Conservation (phyloP, 345 rosid species). For the Salix purpurea region DNA sequence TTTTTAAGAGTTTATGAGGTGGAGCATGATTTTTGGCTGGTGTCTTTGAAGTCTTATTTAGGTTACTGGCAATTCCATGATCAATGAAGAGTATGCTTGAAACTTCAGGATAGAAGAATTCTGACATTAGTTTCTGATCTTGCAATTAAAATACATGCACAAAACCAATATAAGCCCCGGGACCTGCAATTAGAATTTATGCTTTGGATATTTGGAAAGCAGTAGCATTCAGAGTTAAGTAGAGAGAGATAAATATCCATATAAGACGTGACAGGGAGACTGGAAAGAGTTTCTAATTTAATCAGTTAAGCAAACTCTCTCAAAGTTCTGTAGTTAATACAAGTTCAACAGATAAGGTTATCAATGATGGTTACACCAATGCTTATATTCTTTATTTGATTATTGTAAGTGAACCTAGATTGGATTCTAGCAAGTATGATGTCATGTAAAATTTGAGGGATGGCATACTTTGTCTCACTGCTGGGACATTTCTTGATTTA, state of each 20-base stretch:
- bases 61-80: neutral
- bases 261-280: neutral
- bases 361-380: neutral
- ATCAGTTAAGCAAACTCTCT: neutral
- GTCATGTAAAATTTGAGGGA: neutral
- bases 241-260: neutral
- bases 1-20: neutral
- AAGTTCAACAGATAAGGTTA: neutral
- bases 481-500: neutral
- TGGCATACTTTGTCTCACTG: neutral
- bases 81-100: neutral
- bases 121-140: neutral
- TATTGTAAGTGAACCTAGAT: neutral
- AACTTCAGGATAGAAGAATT: neutral
- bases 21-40: neutral
- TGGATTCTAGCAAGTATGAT: neutral
- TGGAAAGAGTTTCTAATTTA: neutral
- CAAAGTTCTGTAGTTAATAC: neutral
- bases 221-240: neutral
- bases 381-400: neutral
- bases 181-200: neutral
- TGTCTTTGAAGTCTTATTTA: neutral
- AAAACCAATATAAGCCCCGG: neutral
- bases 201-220: neutral
- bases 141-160: neutral